Evolutionary conservation across 305 asterid genomes (phyloP), one percentile per base, ranked within the genome.

Genomic region (Rubia balearica): DNA sequence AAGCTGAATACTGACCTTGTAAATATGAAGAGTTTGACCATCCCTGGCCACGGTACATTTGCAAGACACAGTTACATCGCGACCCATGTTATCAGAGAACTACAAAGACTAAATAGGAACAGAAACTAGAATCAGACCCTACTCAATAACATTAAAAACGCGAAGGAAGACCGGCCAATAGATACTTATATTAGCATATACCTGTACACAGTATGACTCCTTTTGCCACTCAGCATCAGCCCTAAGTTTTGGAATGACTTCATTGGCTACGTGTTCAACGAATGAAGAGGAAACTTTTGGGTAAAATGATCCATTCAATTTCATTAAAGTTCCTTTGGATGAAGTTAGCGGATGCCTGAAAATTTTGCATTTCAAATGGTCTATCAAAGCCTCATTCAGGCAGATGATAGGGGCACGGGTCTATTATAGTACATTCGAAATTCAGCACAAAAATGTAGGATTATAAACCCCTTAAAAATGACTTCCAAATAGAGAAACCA

Each of bases 401-500:
- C 57, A 51, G 22, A 16, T 51, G 16, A 51, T 51, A 51, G 16
- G 2, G 6, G 16, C 16, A 51, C 57, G 16, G 16, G 5, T 21
- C 16, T 7, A 51, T 7, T 8, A 51, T 5, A 51, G 8, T 30
- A n/a, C n/a, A n/a, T 62, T n/a, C 13, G 4, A 60, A 41, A 57
- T 41, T 56, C 36, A 73, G 42, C 27, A 4, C 42, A 19, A 8
- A 10, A 68, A 62, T 38, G 16, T 43, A 59, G 21, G 36, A 42
- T 22, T 66, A 82, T 88, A 76, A 72, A 86, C 88, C 88, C 78
- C 69, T 72, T 78, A 77, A 84, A 84, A 16, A 81, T 71, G 71
- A 81, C 69, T 75, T 48, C 91, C 91, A 30, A 86, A 60, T 21
- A 85, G 84, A 46, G 79, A 79, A 55, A 80, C 83, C 38, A 86